phyloP scores from a whole-genome alignment of 164 flowering plant species.

The Echeveria elegans region DNA sequence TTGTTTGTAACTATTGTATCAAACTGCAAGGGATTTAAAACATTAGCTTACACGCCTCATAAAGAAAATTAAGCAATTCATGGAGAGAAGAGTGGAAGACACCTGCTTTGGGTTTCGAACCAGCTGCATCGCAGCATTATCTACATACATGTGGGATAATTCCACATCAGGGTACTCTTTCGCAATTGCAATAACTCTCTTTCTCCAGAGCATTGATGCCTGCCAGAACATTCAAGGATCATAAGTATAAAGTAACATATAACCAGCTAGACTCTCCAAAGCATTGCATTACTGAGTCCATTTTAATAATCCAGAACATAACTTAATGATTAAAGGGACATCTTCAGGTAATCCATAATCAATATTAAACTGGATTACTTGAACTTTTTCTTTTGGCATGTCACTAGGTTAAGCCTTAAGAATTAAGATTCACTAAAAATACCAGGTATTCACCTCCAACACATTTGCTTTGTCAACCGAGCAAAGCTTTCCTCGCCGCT shows the following conservation, averaged over 20 bases:
- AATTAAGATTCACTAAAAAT: neutral
- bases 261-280: neutral
- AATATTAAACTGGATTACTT: neutral
- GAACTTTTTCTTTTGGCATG: too few species aligned
- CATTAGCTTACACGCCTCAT: neutral
- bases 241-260: neutral
- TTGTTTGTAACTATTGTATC: conserved; percentile 97
- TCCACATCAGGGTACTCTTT: conserved; percentile 87
- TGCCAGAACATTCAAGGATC: conserved; percentile 14
- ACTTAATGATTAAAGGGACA: too few species aligned
- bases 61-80: neutral
- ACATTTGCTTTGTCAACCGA: conserved; percentile 99
- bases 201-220: conserved; percentile 98
- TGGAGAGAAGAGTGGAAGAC: neutral
- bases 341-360: too few species aligned
- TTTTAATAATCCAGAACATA: too few species aligned
- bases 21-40: conserved; percentile 51
- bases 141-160: conserved; percentile 96
- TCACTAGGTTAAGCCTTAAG: too few species aligned
- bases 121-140: conserved; percentile 98
- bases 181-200: conserved; percentile 58
- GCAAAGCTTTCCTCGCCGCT: conserved; percentile 79
- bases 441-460: conserved; percentile 57
- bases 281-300: too few species aligned
- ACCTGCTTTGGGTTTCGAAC: conserved; percentile 97